Conservation (phyloP, 2,329 filamentous ascomycete genomes). For the Coniella vitis region DNA sequence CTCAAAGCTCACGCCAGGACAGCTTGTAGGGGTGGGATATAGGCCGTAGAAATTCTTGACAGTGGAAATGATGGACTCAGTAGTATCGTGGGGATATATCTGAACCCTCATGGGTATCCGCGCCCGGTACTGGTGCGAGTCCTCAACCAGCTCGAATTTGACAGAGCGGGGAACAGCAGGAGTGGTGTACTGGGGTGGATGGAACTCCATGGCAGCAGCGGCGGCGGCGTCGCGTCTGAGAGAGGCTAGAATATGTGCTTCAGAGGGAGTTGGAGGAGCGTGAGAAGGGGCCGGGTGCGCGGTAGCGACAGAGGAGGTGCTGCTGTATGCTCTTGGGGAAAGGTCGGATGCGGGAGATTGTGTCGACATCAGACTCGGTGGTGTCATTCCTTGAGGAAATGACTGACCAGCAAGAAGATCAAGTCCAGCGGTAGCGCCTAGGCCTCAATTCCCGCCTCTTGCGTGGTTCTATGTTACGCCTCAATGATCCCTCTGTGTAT, state of each 20-base stretch:
- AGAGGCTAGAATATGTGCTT: slow-evolving; percentile 17
- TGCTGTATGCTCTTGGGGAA: slow-evolving; percentile 14
- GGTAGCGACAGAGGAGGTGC: slow-evolving; percentile 10
- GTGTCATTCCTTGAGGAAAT: slow-evolving; percentile 17
- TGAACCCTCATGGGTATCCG: slow-evolving; percentile 80
- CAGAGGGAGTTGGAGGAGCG: slow-evolving; percentile 13
- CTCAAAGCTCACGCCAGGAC: slow-evolving; percentile 88
- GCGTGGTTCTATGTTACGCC: neutral
- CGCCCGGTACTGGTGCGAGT: slow-evolving; percentile 62
- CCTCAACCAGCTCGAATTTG: slow-evolving; percentile 70
- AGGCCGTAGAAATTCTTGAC: slow-evolving; percentile 99
- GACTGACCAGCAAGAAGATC: slow-evolving; percentile 13
- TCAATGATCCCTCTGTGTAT: neutral
- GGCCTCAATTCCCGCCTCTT: slow-evolving; percentile 10
- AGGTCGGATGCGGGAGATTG: slow-evolving; percentile 17
- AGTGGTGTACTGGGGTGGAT: slow-evolving; percentile 31
- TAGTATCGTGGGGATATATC: slow-evolving; percentile 92
- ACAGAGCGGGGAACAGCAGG: slow-evolving; percentile 60
- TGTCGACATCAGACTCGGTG: slow-evolving; percentile 17
- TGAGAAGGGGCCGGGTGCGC: slow-evolving; percentile 10
- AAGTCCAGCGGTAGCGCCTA: neutral
- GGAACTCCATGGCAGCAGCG: slow-evolving; percentile 13
- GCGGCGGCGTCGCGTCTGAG: slow-evolving; percentile 11
- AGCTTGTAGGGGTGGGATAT: slow-evolving; percentile 65
- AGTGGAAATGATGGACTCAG: slow-evolving; percentile 94